Evolutionary conservation across 441 rosid species (phyloP), one percentile per base, ranked within the genome.

Genomic region (Bruguiera hainesii): DNA sequence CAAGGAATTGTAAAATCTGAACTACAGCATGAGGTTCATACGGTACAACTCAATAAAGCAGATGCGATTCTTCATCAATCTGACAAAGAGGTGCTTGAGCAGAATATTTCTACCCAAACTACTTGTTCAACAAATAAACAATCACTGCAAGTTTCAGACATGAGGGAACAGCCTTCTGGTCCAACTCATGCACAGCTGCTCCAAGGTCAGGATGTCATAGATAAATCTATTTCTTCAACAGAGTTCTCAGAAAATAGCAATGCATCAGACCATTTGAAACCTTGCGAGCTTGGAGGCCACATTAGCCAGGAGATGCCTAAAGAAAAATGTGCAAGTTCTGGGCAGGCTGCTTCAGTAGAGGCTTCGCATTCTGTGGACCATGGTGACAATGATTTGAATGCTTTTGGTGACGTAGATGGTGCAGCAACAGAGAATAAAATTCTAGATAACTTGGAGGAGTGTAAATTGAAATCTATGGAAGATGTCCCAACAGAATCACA

Each of bases 1-100:
- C 69, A 76, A 58, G 63, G 69, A 56, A 72, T 77, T 9, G 8
- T 86, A 63, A 93, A 90, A 82, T 65, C 78, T 64, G 93, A 89
- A 76, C 81, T 82, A 63, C 62, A 50, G 70, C 68, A 35, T 53
- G 84, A 79, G 61, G 71, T 60, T 65, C 75, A 66, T 13, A 72
- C 63, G 19, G 80, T 73, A 77, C 67, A 67, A 68, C 23, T 30
- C 49, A 70, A 70, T 65, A 66, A 58, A 10, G 58, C 51, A 74
- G 84, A 83, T 60, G 85, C 68, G 50, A 20, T 60, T 23, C 68
- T 69, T 56, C 64, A n/a, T 35, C 72, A 58, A 59, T 63, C 79
- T 61, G 74, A 70, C 66, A 70, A 71, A 30, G 78, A 61, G 64
- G 48, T 30, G 51, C 60, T 56, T 55, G 58, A 50, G 60, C 64